These are phyloP conservation scores for Phyllosticta paracitricarpa DNA, from an alignment of 2,329 filamentous ascomycete species.

Conservation along the genomic window DNA sequence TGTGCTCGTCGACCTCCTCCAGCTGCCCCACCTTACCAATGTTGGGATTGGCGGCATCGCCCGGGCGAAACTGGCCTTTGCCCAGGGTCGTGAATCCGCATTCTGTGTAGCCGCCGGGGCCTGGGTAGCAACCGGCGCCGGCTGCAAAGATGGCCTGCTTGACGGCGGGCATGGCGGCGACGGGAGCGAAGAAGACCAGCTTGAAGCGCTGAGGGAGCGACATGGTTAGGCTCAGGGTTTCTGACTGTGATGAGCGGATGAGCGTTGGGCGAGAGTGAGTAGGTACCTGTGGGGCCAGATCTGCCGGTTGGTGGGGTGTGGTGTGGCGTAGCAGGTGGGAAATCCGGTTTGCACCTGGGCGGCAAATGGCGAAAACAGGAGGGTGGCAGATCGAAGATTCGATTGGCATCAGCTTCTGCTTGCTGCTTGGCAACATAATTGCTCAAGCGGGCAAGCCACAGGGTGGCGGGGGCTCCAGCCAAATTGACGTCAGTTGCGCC, in stretches of 20 bases:
- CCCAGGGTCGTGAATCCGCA: slow-evolving; percentile 38
- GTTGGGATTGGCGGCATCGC: slow-evolving; percentile 50
- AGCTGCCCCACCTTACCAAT: slow-evolving; percentile 49
- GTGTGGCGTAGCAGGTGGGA: neutral
- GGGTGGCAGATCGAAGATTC: neutral
- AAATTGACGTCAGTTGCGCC: neutral
- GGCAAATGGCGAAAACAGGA: neutral
- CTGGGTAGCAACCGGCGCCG: slow-evolving; percentile 35
- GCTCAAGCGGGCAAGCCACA: neutral
- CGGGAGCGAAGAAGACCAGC: slow-evolving; percentile 37
- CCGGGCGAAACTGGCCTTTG: slow-evolving; percentile 57
- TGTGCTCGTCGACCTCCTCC: slow-evolving; percentile 50
- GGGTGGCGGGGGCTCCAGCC: neutral
- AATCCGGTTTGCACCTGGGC: neutral
- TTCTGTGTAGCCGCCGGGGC: slow-evolving; percentile 33
- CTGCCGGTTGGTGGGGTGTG: neutral
- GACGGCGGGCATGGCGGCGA: slow-evolving; percentile 25
- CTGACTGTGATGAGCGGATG: neutral
- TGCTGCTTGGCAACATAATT: no score
- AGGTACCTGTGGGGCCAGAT: neutral
- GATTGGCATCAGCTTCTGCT: neutral
- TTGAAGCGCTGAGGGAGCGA: slow-evolving; percentile 25
- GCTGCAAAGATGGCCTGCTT: slow-evolving; percentile 38
- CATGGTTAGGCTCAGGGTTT: neutral
- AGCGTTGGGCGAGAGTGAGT: neutral